Conservation (phyloP, 164 flowering plant species). For the Tinospora cordifolia region DNA sequence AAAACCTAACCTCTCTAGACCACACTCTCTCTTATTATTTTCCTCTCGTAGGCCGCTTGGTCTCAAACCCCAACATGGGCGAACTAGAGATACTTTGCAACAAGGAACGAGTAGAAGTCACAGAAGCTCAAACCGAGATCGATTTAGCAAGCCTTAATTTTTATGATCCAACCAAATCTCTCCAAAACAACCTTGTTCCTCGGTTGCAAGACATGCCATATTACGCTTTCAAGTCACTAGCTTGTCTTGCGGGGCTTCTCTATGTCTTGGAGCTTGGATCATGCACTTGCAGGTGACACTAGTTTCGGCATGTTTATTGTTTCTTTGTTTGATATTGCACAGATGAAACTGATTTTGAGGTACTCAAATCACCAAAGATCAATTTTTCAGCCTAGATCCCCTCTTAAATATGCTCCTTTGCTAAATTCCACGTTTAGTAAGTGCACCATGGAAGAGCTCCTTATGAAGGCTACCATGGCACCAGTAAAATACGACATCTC, state of each 20-base stretch:
- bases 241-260: slow-evolving; percentile 42
- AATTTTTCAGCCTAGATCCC: slow-evolving; percentile 29
- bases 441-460: slow-evolving; percentile 16
- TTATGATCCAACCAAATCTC: slow-evolving; percentile 26
- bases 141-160: slow-evolving; percentile 27
- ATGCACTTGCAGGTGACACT: slow-evolving; percentile 44
- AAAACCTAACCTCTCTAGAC: slow-evolving; percentile 30
- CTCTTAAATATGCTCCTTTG: slow-evolving; percentile 31
- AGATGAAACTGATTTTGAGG: slow-evolving; percentile 19
- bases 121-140: slow-evolving; percentile 31
- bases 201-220: slow-evolving; percentile 21
- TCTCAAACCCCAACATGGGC: slow-evolving; percentile 22
- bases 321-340: slow-evolving; percentile 37
- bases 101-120: slow-evolving; percentile 34
- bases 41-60: slow-evolving; percentile 42
- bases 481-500: slow-evolving; percentile 1
- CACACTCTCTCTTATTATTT: slow-evolving; percentile 26
- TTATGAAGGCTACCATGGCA: neutral
- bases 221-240: slow-evolving; percentile 32
- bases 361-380: slow-evolving; percentile 35
- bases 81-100: slow-evolving; percentile 49
- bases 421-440: slow-evolving; percentile 29
- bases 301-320: slow-evolving; percentile 25
- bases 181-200: slow-evolving; percentile 31
- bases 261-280: slow-evolving; percentile 43